These are phyloP conservation scores for Monascus ruber DNA, from an alignment of 2,329 filamentous ascomycete genomes.

Conservation along the genomic window DNA sequence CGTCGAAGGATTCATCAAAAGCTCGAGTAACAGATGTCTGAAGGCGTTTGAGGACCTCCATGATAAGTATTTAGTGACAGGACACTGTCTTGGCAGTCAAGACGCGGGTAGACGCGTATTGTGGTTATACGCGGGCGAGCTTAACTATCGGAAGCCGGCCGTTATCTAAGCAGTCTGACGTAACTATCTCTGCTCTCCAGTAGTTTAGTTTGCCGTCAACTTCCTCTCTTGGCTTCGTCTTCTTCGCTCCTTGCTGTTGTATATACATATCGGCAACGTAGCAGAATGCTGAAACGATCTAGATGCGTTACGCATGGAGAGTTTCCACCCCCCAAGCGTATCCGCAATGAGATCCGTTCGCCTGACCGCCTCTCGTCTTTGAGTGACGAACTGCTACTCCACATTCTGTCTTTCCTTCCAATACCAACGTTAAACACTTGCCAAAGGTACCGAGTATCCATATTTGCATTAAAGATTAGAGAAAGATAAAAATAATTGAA, in stretches of 20 bases:
- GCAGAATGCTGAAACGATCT: slow-evolving; percentile 24
- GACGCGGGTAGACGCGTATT: too few species aligned
- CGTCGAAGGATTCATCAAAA: slow-evolving; percentile 17
- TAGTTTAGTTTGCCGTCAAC: too few species aligned
- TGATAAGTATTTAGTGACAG: slow-evolving; percentile 1
- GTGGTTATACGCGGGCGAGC: too few species aligned
- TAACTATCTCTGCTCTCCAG: too few species aligned
- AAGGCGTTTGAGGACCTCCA: slow-evolving; percentile 22
- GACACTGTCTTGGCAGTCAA: too few species aligned
- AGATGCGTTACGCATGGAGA: slow-evolving; percentile 8
- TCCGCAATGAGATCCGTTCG: slow-evolving; percentile 10
- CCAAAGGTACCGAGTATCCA: slow-evolving; percentile 41
- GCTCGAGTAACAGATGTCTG: slow-evolving; percentile 17
- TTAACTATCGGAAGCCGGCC: too few species aligned
- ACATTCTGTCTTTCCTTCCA: slow-evolving; percentile 68
- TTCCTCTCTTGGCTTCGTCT: too few species aligned
- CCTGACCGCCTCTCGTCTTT: slow-evolving; percentile 58
- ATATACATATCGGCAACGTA: too few species aligned
- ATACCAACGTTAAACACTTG: slow-evolving; percentile 55
- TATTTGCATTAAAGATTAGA: too few species aligned
- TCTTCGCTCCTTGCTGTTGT: too few species aligned
- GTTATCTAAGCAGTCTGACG: too few species aligned
- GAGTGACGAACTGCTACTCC: slow-evolving; percentile 78
- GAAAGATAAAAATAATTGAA: background rate
- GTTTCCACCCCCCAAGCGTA: slow-evolving; percentile 34